A percentile compares a stretch with the other conserved stretches of the same genome.
Conservation (phyloP, 495 filamentous ascomycete species). For the Annulohypoxylon bovei region DNA sequence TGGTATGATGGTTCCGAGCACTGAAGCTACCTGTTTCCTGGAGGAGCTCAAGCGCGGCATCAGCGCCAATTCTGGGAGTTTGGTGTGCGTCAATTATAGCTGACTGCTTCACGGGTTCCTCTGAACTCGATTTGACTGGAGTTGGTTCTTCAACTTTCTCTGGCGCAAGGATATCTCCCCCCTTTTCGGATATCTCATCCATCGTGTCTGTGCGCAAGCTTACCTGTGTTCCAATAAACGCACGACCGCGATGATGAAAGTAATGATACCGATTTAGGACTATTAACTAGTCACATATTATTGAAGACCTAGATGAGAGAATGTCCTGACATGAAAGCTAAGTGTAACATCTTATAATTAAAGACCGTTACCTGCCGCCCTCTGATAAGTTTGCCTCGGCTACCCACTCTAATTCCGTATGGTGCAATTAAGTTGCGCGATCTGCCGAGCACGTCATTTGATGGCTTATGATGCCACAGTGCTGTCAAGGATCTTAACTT, state of each 20-base stretch:
- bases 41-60: constrained; percentile 35
- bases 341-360: not conserved
- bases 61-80: constrained; percentile 5
- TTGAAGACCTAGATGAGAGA: not conserved
- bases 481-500: constrained; percentile 1
- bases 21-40: constrained; percentile 30
- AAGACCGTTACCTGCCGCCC: not conserved
- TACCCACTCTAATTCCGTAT: constrained; percentile 9
- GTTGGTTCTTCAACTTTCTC: not conserved
- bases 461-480: constrained; percentile 35
- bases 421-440: constrained; percentile 22
- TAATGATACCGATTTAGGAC: not conserved
- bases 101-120: constrained; percentile 3
- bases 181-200: constrained; percentile 17
- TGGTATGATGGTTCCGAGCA: too few species aligned
- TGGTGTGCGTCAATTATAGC: not conserved
- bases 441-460: constrained; percentile 34
- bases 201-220: not conserved
- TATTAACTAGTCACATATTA: not conserved
- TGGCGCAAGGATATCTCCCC: not conserved
- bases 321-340: not conserved
- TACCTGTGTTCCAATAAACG: not conserved
- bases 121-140: not conserved
- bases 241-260: not conserved
- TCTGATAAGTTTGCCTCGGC: not conserved